Conservation (phyloP, 106 monocot genomes). For the Alisma plantagoaquatica region DNA sequence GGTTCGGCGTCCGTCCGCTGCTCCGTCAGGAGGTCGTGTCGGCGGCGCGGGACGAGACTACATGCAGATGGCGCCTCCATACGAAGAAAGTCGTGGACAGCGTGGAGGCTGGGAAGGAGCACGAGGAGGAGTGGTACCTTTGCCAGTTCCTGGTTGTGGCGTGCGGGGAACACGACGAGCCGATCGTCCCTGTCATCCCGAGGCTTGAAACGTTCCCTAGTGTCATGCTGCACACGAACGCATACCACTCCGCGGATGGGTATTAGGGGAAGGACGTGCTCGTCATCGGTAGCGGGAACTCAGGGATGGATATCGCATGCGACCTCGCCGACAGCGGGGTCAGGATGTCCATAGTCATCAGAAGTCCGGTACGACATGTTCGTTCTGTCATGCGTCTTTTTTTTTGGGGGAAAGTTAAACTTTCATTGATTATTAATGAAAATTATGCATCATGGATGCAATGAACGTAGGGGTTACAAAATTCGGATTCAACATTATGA, state of each 20-base stretch:
- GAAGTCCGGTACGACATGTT: slow-evolving; percentile 14
- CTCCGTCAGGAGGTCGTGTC: slow-evolving; percentile 4
- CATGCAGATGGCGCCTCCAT: neutral
- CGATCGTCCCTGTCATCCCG: neutral
- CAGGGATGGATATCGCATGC: slow-evolving; percentile 17
- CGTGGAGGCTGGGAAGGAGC: slow-evolving; percentile 3
- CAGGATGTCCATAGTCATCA: slow-evolving; percentile 3
- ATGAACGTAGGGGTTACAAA: too few relatives aligned
- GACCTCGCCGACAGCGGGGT: slow-evolving; percentile 6
- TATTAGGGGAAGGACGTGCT: slow-evolving; percentile 3
- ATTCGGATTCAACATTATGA: too few relatives aligned
- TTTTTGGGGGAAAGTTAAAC: too few relatives aligned
- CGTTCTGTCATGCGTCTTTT: too few relatives aligned
- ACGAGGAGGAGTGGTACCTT: neutral
- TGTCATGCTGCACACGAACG: neutral
- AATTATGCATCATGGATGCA: too few relatives aligned
- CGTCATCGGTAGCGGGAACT: slow-evolving; percentile 12
- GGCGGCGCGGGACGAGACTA: neutral
- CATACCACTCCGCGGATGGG: neutral
- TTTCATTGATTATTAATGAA: too few relatives aligned
- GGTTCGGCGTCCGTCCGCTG: neutral
- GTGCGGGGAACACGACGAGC: slow-evolving; percentile 9
- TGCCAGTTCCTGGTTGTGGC: slow-evolving; percentile 14
- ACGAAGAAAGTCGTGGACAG: neutral
- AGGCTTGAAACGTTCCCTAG: slow-evolving; percentile 3